Conservation (phyloP, 805 yeast genomes). For the Lachancea sp. region DNA sequence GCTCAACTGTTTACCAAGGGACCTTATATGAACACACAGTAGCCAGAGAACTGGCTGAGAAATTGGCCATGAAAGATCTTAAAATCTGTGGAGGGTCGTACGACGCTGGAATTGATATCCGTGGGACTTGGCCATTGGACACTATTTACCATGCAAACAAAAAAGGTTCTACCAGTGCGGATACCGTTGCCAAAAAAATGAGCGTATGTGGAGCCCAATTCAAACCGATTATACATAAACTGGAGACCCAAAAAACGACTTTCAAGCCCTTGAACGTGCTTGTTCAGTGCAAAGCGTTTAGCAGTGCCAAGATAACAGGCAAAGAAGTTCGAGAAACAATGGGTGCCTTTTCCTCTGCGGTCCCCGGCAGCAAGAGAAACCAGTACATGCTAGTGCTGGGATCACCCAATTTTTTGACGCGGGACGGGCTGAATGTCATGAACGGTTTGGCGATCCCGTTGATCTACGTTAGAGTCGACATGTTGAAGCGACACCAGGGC, state of each 20-base stretch:
- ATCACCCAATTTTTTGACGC: constrained; percentile 29
- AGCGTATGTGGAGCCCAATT: constrained; percentile 15
- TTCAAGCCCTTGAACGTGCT: constrained; percentile 17
- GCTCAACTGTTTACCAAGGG: constrained; percentile 31
- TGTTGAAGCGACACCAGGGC: constrained; percentile 15
- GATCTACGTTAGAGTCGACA: constrained; percentile 25
- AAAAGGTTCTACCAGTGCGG: background rate
- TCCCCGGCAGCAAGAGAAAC: constrained; percentile 15
- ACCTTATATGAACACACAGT: constrained; percentile 30
- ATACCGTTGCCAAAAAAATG: constrained; percentile 15
- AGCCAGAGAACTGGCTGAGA: constrained; percentile 25
- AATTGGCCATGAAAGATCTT: constrained; percentile 21
- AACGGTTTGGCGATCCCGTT: constrained; percentile 26
- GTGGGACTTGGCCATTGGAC: constrained; percentile 24
- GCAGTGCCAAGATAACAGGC: constrained; percentile 24
- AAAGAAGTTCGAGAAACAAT: constrained; percentile 29
- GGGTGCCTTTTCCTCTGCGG: constrained; percentile 26
- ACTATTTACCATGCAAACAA: constrained; percentile 11
- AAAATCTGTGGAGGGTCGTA: constrained; percentile 29
- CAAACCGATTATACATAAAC: constrained; percentile 19
- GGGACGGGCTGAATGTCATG: constrained; percentile 25
- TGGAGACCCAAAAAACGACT: background rate
- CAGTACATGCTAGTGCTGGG: constrained; percentile 26
- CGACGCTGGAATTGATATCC: constrained; percentile 32
- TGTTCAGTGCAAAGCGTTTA: constrained; percentile 32